These are phyloP conservation scores for Dioscorea cayenensis DNA, from an alignment of 116 monocot genomes.

Conservation along the genomic window DNA sequence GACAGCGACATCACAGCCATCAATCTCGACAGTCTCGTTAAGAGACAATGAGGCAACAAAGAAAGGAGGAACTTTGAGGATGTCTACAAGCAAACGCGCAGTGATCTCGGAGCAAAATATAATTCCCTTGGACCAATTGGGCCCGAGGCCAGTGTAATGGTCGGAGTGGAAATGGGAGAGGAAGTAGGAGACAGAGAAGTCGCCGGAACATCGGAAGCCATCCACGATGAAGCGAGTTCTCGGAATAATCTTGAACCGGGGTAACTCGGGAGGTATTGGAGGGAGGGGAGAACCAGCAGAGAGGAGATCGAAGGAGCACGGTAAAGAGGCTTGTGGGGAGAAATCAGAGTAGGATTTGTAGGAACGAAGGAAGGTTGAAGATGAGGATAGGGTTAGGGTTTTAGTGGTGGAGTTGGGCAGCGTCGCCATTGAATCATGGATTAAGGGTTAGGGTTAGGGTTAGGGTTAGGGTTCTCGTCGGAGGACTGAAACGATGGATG, in stretches of 20 bases:
- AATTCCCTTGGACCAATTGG: conserved; percentile 64
- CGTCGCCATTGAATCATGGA: background rate
- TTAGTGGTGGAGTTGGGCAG: conserved; percentile 9
- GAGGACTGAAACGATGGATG: background rate
- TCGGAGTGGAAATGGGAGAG: conserved; percentile 96
- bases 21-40: conserved; percentile 34
- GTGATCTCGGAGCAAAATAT: conserved; percentile 83
- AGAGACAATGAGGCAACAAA: conserved; percentile 54
- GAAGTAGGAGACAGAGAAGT: conserved; percentile 89
- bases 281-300: conserved; percentile 33
- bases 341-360: conserved; percentile 12
- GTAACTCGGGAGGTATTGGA: conserved; percentile 41
- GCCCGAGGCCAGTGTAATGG: conserved; percentile 73
- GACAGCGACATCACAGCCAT: conserved; percentile 53
- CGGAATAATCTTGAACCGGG: conserved; percentile 60
- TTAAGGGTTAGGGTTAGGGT: background rate
- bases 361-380: conserved; percentile 53
- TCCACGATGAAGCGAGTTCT: conserved; percentile 76
- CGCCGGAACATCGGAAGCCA: conserved; percentile 63
- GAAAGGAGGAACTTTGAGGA: conserved; percentile 37
- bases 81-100: conserved; percentile 47
- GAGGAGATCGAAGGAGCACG: conserved; percentile 25
- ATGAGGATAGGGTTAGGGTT: conserved; percentile 36
- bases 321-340: conserved; percentile 14
- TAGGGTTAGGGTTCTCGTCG: background rate